Evolutionary conservation across 2,329 filamentous ascomycete genomes (phyloP).

Genomic region (Trichoderma sp.): DNA sequence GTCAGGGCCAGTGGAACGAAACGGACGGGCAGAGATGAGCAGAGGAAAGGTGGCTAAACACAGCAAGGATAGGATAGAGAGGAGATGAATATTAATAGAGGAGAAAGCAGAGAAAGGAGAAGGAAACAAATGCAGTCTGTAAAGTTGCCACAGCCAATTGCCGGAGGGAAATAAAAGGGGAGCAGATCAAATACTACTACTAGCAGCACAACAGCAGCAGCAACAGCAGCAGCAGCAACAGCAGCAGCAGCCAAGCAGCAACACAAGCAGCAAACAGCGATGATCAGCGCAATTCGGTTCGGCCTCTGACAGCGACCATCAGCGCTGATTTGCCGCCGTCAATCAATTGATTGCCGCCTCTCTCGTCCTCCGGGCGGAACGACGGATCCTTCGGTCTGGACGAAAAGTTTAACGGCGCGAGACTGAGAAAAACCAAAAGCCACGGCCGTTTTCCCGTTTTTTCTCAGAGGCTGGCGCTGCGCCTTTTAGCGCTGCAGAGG

Average conservation of each 20-base stretch:
- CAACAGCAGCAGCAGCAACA: too few species aligned
- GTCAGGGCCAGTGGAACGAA: not conserved
- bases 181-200: too few species aligned
- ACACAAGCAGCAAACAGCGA: too few species aligned
- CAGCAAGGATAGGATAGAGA: not conserved
- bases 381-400: slow-evolving; percentile 14
- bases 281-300: too few species aligned
- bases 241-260: not conserved
- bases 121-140: too few species aligned
- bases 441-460: not conserved
- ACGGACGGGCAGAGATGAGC: not conserved
- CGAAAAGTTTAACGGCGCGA: not conserved
- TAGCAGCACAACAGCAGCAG: too few species aligned
- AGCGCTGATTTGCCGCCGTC: not conserved
- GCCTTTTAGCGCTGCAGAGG: not conserved
- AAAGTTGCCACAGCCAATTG: too few species aligned
- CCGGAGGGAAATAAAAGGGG: too few species aligned
- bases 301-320: too few species aligned
- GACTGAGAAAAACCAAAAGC: not conserved
- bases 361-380: not conserved
- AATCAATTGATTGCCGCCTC: not conserved
- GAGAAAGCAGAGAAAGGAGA: too few species aligned
- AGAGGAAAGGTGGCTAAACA: not conserved
- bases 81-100: too few species aligned
- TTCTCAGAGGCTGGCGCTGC: not conserved